These are phyloP conservation scores for Fraxinus excelsior DNA, from an alignment of 257 asterid genomes.

Conservation along the genomic window DNA sequence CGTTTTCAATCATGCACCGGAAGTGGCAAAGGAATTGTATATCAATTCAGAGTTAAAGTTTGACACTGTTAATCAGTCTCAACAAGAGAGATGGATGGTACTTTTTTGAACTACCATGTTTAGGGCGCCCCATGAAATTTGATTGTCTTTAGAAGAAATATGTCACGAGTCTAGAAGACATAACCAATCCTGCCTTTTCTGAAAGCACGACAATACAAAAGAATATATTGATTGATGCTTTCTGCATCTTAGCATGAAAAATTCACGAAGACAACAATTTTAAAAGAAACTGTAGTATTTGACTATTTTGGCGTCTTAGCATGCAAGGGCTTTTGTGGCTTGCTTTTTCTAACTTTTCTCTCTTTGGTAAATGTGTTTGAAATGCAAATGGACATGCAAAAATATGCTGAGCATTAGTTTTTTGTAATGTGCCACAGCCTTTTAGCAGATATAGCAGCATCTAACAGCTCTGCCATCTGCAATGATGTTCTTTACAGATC, in stretches of 20 bases:
- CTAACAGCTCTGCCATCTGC: background rate
- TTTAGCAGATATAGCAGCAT: background rate
- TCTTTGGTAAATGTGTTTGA: background rate
- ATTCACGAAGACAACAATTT: background rate
- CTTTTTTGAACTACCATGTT: slow-evolving; percentile 21
- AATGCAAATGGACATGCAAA: background rate
- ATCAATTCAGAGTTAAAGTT: slow-evolving; percentile 53
- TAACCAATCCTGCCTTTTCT: background rate
- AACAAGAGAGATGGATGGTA: slow-evolving; percentile 80
- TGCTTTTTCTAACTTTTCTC: background rate
- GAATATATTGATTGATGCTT: background rate
- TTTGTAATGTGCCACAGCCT: background rate
- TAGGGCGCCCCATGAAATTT: slow-evolving; percentile 9
- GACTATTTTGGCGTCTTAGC: background rate
- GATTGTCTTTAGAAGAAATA: background rate
- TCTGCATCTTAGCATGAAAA: background rate
- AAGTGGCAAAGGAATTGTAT: slow-evolving; percentile 62
- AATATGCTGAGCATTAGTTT: background rate
- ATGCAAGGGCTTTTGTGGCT: background rate
- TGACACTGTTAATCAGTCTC: slow-evolving; percentile 50
- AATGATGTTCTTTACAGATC: background rate
- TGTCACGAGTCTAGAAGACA: background rate
- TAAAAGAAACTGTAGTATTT: background rate
- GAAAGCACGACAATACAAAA: background rate
- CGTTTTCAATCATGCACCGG: slow-evolving; percentile 86